Evolutionary conservation across 176 grass and related monocot species (phyloP).

Genomic region (Rhynchospora tenuis): DNA sequence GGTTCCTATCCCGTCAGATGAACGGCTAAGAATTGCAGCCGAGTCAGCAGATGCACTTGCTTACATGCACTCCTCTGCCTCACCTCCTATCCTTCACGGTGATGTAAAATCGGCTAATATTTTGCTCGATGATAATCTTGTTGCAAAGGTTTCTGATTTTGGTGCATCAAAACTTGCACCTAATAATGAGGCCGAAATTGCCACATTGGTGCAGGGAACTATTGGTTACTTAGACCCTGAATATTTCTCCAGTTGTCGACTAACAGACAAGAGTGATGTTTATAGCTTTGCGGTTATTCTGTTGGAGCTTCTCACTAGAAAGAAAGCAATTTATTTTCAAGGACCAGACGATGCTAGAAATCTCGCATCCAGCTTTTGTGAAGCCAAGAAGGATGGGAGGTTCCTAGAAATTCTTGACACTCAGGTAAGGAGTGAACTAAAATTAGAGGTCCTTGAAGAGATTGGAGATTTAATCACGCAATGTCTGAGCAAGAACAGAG

Average conservation of each 20-base stretch:
- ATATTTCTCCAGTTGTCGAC: constrained; percentile 36
- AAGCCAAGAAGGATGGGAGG: constrained; percentile 18
- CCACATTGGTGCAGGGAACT: constrained; percentile 55
- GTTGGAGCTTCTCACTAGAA: constrained; percentile 54
- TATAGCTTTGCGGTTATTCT: constrained; percentile 65
- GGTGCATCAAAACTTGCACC: constrained; percentile 51
- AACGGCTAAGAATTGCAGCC: constrained; percentile 30
- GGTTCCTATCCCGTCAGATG: not conserved
- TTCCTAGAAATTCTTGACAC: constrained; percentile 41
- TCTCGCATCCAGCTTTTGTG: constrained; percentile 44
- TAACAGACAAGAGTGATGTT: constrained; percentile 60
- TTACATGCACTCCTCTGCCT: constrained; percentile 48
- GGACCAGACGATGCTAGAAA: constrained; percentile 35
- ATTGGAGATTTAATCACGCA: constrained; percentile 36
- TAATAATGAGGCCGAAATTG: constrained; percentile 41
- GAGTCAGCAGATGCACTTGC: constrained; percentile 42
- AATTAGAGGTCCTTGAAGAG: constrained; percentile 27
- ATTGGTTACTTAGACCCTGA: constrained; percentile 64
- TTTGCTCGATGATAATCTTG: constrained; percentile 37
- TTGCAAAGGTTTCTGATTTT: constrained; percentile 54
- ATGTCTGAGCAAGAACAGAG: constrained; percentile 46
- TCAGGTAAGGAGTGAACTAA: constrained; percentile 32
- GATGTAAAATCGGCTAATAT: constrained; percentile 65
- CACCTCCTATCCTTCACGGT: constrained; percentile 52
- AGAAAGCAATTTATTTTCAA: constrained; percentile 49